phyloP scores from a whole-genome alignment of 345 rosid species.

The Eutrema heterophyllum region DNA sequence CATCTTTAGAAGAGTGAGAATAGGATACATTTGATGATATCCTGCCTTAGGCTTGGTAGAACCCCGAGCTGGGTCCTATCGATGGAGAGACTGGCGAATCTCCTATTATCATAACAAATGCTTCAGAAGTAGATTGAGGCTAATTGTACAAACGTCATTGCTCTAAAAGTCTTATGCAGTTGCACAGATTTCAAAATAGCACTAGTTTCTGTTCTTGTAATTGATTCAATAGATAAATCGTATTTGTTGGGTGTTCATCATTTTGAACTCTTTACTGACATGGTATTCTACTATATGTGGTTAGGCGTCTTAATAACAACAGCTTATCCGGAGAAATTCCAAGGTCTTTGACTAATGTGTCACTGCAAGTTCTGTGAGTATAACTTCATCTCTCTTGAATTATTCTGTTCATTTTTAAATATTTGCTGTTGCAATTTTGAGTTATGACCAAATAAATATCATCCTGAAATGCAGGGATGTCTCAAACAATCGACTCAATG shows the following conservation, averaged over 20 bases:
- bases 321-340: constrained; percentile 59
- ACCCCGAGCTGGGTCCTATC: neutral
- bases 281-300: constrained; percentile 10
- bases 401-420: neutral
- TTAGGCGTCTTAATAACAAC: constrained; percentile 81
- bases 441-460: neutral
- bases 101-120: too few relatives aligned
- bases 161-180: neutral
- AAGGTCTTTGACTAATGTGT: constrained; percentile 38
- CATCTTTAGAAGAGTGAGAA: neutral
- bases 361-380: constrained; percentile 82
- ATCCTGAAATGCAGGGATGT: constrained; percentile 63
- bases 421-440: neutral
- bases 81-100: neutral
- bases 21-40: neutral
- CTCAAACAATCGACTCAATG: constrained; percentile 59
- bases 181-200: neutral
- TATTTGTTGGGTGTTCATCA: neutral
- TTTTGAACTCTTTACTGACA: neutral
- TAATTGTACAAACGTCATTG: neutral
- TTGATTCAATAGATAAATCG: neutral
- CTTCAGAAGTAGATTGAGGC: neutral
- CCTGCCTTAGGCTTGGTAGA: neutral
- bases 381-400: constrained; percentile 2
- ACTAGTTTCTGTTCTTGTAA: neutral